A percentile compares a stretch with the other conserved stretches of the same genome.
Conservation (phyloP, 1,139 yeast genomes). For the Debaryomycetaceae sp. region DNA sequence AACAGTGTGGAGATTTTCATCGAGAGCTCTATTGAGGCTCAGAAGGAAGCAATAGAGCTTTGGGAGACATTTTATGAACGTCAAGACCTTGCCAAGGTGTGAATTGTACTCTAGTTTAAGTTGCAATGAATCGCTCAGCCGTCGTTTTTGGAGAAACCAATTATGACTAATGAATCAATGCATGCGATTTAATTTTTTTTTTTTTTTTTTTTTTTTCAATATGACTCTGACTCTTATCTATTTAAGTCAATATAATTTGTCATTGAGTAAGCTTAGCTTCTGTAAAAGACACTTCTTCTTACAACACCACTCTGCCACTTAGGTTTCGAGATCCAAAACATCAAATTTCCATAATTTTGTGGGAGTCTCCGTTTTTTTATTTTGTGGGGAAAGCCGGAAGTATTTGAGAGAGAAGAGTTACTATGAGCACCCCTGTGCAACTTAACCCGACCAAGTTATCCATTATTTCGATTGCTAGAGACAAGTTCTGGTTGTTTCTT, state of each 20-base stretch:
- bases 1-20: slow-evolving; percentile 86
- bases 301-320: too few relatives aligned
- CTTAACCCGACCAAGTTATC: slow-evolving; percentile 43
- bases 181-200: neutral
- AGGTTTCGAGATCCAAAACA: too few relatives aligned
- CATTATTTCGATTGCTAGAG: slow-evolving; percentile 47
- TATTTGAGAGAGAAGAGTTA: neutral
- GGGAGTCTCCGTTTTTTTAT: too few relatives aligned
- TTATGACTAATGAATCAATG: neutral
- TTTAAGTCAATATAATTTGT: neutral
- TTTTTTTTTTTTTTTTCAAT: too few relatives aligned
- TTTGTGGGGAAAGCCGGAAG: neutral
- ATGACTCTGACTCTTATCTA: neutral
- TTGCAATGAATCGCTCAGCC: neutral
- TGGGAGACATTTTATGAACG: slow-evolving; percentile 87
- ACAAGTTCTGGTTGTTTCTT: slow-evolving; percentile 49
- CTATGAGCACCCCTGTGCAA: slow-evolving; percentile 39
- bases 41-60: slow-evolving; percentile 88
- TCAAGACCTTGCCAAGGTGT: slow-evolving; percentile 26
- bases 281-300: too few relatives aligned
- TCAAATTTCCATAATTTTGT: too few relatives aligned
- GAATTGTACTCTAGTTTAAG: neutral
- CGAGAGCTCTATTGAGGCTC: slow-evolving; percentile 89
- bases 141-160: neutral
- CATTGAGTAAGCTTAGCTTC: neutral